These are phyloP conservation scores for Nidularia pulvinata DNA, from an alignment of 768 basidiomycete species.

Conservation along the genomic window DNA sequence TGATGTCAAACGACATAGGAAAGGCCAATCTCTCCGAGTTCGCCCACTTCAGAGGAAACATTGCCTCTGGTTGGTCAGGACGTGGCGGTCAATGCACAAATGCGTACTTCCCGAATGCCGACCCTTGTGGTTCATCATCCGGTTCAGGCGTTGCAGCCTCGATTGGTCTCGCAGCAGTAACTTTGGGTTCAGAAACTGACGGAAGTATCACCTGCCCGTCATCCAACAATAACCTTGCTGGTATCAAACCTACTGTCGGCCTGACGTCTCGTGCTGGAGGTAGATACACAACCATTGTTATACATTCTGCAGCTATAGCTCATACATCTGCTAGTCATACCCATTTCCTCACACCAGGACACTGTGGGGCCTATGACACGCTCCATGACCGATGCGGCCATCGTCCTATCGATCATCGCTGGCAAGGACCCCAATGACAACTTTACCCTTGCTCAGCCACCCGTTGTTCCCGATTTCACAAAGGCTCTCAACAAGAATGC, in stretches of 20 bases:
- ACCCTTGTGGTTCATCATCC: conserved; percentile 59
- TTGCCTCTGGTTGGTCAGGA: conserved; percentile 58
- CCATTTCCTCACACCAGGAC: conserved; percentile 57
- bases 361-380: conserved; percentile 58
- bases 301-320: neutral
- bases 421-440: conserved; percentile 56
- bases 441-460: conserved; percentile 52
- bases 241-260: conserved; percentile 62
- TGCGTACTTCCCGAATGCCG: conserved; percentile 48
- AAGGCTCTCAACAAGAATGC: conserved; percentile 48
- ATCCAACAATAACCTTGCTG: conserved; percentile 53
- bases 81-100: conserved; percentile 50
- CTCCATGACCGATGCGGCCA: conserved; percentile 52
- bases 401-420: conserved; percentile 55
- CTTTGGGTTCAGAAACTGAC: conserved; percentile 50
- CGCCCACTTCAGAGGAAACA: conserved; percentile 44
- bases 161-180: conserved; percentile 48
- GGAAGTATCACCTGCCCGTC: conserved; percentile 57
- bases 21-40: conserved; percentile 53
- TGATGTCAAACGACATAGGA: conserved; percentile 25
- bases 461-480: conserved; percentile 51
- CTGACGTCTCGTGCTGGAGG: conserved; percentile 61
- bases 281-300: conserved; percentile 3
- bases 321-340: conserved; percentile 36
- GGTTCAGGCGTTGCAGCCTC: conserved; percentile 55